These are phyloP conservation scores for Scheffersomyces segobiensis DNA, from an alignment of 1,139 yeast species.

Conservation along the genomic window DNA sequence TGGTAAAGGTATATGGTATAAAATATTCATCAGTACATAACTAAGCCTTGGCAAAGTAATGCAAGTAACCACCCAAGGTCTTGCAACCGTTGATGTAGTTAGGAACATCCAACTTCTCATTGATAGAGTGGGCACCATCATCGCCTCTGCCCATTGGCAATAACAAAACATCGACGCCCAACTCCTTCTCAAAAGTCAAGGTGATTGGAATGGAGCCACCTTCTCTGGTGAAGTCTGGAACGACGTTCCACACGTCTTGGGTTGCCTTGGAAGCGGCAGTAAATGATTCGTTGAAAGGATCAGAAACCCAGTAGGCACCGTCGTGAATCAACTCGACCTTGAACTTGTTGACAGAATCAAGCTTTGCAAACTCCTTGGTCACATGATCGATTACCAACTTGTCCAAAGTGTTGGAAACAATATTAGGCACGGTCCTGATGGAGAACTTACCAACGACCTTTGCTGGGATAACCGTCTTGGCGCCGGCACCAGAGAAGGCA, in stretches of 20 bases:
- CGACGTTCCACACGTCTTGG: conserved; percentile 88
- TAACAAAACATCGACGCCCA: conserved; percentile 81
- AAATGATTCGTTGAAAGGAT: conserved; percentile 90
- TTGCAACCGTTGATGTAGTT: conserved; percentile 94
- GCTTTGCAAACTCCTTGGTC: conserved; percentile 59
- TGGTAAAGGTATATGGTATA: background rate
- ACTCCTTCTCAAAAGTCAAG: conserved; percentile 81
- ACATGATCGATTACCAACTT: conserved; percentile 73
- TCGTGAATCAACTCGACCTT: conserved; percentile 82
- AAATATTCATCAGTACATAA: background rate
- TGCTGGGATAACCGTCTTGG: conserved; percentile 97
- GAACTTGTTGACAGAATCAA: conserved; percentile 75
- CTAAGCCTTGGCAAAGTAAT: conserved; percentile 62
- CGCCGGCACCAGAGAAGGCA: conserved; percentile 93
- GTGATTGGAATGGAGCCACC: conserved; percentile 99
- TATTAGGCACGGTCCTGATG: conserved; percentile 95
- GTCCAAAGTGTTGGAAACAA: conserved; percentile 77
- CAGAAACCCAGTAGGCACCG: conserved; percentile 95
- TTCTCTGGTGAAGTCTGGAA: conserved; percentile 96
- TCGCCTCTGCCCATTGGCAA: conserved; percentile 99
- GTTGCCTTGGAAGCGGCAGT: conserved; percentile 95
- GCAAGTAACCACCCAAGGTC: conserved; percentile 90
- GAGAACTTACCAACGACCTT: conserved; percentile 93
- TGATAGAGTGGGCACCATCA: conserved; percentile 98
- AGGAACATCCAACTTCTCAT: conserved; percentile 85